Evolutionary conservation across 805 yeast genomes (phyloP).

Genomic region (Metschnikowia corniflorae): DNA sequence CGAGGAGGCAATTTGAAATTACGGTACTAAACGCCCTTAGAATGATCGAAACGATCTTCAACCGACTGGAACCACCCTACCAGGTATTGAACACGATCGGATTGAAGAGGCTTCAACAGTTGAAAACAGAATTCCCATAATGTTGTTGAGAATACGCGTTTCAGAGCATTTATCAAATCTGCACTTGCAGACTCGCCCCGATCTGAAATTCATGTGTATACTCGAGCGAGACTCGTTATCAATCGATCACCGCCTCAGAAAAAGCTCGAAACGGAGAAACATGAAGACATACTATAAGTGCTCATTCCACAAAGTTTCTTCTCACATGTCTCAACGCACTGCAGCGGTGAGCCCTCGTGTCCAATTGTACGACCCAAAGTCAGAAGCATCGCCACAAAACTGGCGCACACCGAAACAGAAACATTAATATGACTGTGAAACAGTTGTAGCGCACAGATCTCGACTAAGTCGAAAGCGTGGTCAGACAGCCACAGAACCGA

Average conservation of each 20-base stretch:
- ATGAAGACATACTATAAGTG: no score
- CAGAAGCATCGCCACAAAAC: slow-evolving; percentile 51
- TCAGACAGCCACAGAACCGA: slow-evolving; percentile 69
- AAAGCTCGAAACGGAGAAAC: no score
- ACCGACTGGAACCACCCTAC: slow-evolving; percentile 51
- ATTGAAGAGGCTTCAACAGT: slow-evolving; percentile 55
- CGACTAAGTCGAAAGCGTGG: slow-evolving; percentile 78
- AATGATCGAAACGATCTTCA: slow-evolving; percentile 69
- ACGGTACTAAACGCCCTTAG: slow-evolving; percentile 67
- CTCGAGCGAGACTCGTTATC: no score
- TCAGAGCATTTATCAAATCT: no score
- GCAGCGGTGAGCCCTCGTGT: slow-evolving; percentile 40
- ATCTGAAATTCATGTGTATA: no score
- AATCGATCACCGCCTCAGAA: no score
- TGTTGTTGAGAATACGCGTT: no score
- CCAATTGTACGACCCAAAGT: slow-evolving; percentile 77
- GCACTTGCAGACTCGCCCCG: no score
- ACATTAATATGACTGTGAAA: slow-evolving; percentile 50
- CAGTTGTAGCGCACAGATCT: slow-evolving; percentile 40
- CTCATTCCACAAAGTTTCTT: no score
- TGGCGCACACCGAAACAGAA: slow-evolving; percentile 38
- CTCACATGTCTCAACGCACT: slow-evolving; percentile 17
- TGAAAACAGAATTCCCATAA: slow-evolving; percentile 69
- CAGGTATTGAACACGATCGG: slow-evolving; percentile 59
- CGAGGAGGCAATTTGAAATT: no score